Percentiles rank a stretch among this genome's conserved stretches.
phyloP scores from a whole-genome alignment of 305 asterid genomes.

The Fraxinus xanthoxyloides region DNA sequence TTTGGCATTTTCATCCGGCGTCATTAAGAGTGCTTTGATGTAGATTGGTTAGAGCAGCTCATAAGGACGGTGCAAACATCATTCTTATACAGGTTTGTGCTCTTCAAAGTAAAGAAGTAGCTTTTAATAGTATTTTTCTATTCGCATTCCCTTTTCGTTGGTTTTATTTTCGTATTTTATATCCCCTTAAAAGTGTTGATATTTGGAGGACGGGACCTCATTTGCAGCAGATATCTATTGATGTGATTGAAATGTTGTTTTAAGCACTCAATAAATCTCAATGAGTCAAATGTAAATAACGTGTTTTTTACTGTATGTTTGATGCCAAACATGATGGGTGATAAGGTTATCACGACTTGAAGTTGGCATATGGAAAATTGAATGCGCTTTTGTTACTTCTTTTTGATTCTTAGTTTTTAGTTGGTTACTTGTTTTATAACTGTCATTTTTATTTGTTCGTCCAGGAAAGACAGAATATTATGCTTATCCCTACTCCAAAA shows the following conservation, averaged over 20 bases:
- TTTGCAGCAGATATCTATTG: neutral
- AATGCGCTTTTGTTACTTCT: neutral
- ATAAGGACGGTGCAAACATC: constrained; percentile 79
- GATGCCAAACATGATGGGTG: neutral
- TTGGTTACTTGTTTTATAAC: neutral
- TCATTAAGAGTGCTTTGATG: constrained; percentile 24
- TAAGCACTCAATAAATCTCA: neutral
- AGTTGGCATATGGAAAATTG: neutral
- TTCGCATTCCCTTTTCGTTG: neutral
- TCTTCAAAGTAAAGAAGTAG: constrained; percentile 5
- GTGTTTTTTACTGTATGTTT: neutral
- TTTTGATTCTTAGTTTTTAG: neutral
- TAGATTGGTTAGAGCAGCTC: constrained; percentile 93
- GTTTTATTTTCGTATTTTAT: neutral
- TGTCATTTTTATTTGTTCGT: neutral
- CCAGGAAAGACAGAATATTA: neutral
- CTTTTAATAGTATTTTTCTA: constrained; percentile 3
- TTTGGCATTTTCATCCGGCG: constrained; percentile 5
- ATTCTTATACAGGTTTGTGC: constrained; percentile 78
- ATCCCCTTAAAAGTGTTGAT: neutral
- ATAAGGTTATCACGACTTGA: neutral
- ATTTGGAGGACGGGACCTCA: neutral
- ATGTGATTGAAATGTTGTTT: neutral
- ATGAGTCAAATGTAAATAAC: neutral
- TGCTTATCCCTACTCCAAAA: neutral